Base-by-base conservation (phyloP, 176 grass and related monocot species). In the Saccharum officinarum region DNA sequence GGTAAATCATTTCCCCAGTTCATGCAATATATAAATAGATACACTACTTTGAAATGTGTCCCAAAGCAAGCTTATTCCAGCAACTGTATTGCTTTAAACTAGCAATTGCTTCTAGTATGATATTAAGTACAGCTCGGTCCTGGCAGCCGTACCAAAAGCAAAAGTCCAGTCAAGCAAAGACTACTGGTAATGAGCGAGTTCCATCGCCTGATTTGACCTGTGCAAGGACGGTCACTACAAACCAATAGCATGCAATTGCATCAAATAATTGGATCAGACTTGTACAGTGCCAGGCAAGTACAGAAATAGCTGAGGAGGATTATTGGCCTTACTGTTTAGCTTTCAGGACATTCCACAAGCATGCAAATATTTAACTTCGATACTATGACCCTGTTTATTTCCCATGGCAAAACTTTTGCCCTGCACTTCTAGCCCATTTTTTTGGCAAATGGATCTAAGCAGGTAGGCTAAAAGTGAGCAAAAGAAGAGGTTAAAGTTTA, bases 151-250 rank as follows among this genome's bases (percentile, higher is more conserved):
- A 79, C 75, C 11, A 41, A 67, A 85, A 70, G 84, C 9, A 46
- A 69, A 86, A 63, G 84, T 63, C 12, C 39, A 36, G 50, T 47
- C 50, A 62, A 47, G 20, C 44, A 78, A 79, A 62, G 52, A 78
- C 45, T 57, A 14, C 37, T n/a, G 79, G 65, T 71, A 41, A 79
- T 14, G 12, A 72, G 30, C 22, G 8, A 38, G 76, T 49, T 78
- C 30, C 38, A 72, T 80, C 39, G 47, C 76, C 30, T 10, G 76
- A 72, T 80, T 49, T 39, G 30, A 72, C 66, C 67, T 80, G 67
- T 23, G 13, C 39, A 36, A 44, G 8, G 39, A 73, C 14, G 31
- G 12, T 16, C 28, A 37, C 25, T 63, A 55, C 41, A 7, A 47
- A 80, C 54, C n/a, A 47, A 46, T 73, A 37, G 8, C 77, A 74